These are phyloP conservation scores for Rhizopus microsporus DNA, from an alignment of 371 early-diverging fungal genomes.

Conservation along the genomic window DNA sequence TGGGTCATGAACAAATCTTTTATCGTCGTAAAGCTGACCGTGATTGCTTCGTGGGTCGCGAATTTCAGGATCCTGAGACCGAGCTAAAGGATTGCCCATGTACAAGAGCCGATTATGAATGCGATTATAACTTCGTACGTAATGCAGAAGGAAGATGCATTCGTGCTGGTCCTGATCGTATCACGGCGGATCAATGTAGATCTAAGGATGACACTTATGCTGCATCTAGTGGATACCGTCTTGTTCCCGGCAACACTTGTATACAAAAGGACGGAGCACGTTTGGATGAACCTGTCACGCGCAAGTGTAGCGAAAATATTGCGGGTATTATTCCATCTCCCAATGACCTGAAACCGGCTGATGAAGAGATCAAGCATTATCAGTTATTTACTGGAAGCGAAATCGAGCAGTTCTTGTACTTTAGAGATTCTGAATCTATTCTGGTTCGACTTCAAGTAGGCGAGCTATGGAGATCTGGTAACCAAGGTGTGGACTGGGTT, in stretches of 20 bases:
- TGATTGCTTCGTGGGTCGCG: conserved; percentile 76
- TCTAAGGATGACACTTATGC: conserved; percentile 65
- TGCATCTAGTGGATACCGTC: conserved; percentile 87
- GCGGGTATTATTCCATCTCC: conserved; percentile 17
- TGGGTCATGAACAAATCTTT: conserved; percentile 81
- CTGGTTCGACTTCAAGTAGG: conserved; percentile 57
- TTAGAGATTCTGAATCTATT: conserved; percentile 57
- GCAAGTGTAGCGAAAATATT: conserved; percentile 56
- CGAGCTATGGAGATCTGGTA: conserved; percentile 63
- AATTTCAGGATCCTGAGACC: conserved; percentile 58
- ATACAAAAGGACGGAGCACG: conserved; percentile 48
- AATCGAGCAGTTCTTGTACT: conserved; percentile 55
- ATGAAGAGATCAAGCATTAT: conserved; percentile 38
- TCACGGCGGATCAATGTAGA: conserved; percentile 60
- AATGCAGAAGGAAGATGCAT: conserved; percentile 58
- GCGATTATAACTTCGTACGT: conserved; percentile 82
- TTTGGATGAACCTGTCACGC: conserved; percentile 65
- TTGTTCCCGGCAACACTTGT: conserved; percentile 83
- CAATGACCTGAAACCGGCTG: conserved; percentile 12
- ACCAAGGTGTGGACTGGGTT: conserved; percentile 72
- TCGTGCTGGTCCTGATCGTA: conserved; percentile 51
- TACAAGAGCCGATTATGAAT: conserved; percentile 86
- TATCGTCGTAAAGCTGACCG: conserved; percentile 77
- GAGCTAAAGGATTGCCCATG: conserved; percentile 74
- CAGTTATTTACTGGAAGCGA: conserved; percentile 47